phyloP scores from a whole-genome alignment of 1,139 yeast species.

The Eremothecium coryli region DNA sequence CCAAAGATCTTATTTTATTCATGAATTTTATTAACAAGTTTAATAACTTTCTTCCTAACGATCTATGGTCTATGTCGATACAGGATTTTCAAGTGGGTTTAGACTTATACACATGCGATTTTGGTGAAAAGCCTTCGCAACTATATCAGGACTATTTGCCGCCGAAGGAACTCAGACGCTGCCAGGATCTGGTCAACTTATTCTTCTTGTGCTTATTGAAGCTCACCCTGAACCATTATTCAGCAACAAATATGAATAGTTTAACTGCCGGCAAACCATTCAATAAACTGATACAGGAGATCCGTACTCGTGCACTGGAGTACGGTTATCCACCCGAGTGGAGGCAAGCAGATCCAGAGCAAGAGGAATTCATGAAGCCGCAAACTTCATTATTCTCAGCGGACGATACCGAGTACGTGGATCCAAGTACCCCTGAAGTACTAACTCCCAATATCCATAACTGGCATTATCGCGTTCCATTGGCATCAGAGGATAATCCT shows the following conservation, averaged over 20 bases:
- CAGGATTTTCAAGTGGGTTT: constrained; percentile 45
- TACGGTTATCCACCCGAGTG: constrained; percentile 43
- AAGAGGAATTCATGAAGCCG: constrained; percentile 12
- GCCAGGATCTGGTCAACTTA: constrained; percentile 27
- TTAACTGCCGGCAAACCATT: constrained; percentile 17
- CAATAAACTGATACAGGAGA: constrained; percentile 35
- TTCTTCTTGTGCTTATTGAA: constrained; percentile 22
- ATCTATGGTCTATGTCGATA: constrained; percentile 36
- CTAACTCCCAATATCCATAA: constrained; percentile 23
- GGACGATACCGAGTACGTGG: constrained; percentile 27
- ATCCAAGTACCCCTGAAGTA: constrained; percentile 38
- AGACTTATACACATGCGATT: constrained; percentile 30
- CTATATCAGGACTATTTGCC: constrained; percentile 25
- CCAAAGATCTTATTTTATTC: constrained; percentile 38
- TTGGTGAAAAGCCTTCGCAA: constrained; percentile 12
- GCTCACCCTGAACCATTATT: constrained; percentile 20
- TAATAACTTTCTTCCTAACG: constrained; percentile 28
- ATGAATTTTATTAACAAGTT: constrained; percentile 41
- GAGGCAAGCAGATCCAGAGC: constrained; percentile 29
- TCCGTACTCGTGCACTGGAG: constrained; percentile 32
- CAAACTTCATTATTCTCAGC: constrained; percentile 18
- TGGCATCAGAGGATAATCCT: constrained; percentile 27
- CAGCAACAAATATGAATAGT: constrained; percentile 14
- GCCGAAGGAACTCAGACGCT: constrained; percentile 21
- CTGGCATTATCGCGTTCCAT: constrained; percentile 17